phyloP scores from a whole-genome alignment of 176 grass and related monocot species.

The Secale cereale region DNA sequence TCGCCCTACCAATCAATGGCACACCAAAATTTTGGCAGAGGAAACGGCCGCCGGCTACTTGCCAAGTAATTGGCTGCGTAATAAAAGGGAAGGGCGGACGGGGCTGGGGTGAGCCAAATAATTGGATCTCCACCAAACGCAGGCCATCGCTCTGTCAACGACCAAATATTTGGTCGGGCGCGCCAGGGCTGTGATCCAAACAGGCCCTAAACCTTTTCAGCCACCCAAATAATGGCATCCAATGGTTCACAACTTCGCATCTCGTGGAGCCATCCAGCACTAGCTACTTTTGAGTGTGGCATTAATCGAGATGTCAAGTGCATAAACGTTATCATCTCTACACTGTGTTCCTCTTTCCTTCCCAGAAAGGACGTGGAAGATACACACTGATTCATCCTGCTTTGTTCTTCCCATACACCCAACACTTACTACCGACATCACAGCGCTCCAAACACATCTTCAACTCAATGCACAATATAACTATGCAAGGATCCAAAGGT shows the following conservation, averaged over 20 bases:
- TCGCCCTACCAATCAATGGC: too few relatives aligned
- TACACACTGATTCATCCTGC: not conserved
- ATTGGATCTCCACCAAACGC: too few relatives aligned
- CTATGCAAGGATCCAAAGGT: not conserved
- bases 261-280: not conserved
- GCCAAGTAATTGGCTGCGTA: too few relatives aligned
- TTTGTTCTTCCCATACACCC: not conserved
- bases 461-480: slow-evolving; percentile 1
- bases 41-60: too few relatives aligned
- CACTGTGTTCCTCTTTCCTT: not conserved
- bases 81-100: too few relatives aligned
- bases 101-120: too few relatives aligned
- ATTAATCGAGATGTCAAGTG: not conserved
- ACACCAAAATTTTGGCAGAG: too few relatives aligned
- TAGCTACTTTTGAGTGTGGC: not conserved
- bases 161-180: too few relatives aligned
- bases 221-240: not conserved
- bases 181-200: too few relatives aligned
- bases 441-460: not conserved
- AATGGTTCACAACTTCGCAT: not conserved
- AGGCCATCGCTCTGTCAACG: too few relatives aligned
- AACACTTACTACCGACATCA: not conserved
- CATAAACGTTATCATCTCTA: not conserved
- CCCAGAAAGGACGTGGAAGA: not conserved
- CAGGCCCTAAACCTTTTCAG: not conserved